These are phyloP conservation scores for Candida glaebosa DNA, from an alignment of 805 yeast species.

Conservation along the genomic window DNA sequence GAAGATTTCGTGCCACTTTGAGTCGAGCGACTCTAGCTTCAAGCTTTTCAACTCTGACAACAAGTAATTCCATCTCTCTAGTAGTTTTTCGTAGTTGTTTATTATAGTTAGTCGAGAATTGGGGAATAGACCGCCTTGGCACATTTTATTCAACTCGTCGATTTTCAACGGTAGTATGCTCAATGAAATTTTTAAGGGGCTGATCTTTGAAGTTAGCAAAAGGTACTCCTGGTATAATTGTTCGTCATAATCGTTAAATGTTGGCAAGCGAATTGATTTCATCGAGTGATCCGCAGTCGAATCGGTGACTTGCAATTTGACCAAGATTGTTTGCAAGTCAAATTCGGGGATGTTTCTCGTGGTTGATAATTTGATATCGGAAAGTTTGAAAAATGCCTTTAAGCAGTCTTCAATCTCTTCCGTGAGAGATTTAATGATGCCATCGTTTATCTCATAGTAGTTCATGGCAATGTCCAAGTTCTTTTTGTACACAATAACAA, in stretches of 20 bases:
- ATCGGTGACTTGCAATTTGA: conserved; percentile 22
- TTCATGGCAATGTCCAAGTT: conserved; percentile 25
- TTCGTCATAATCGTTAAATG: conserved; percentile 27
- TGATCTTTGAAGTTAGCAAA: conserved; percentile 37
- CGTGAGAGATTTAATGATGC: conserved; percentile 20
- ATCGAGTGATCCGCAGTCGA: conserved; percentile 11
- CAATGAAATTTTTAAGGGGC: conserved; percentile 52
- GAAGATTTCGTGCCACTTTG: conserved; percentile 56
- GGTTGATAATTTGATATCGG: conserved; percentile 18
- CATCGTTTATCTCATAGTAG: conserved; percentile 24
- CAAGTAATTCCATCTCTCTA: conserved; percentile 40
- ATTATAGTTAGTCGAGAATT: conserved; percentile 27
- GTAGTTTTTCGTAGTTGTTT: conserved; percentile 36
- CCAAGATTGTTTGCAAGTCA: conserved; percentile 16
- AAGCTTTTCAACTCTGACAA: conserved; percentile 38
- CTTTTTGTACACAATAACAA: conserved; percentile 16
- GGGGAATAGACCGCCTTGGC: conserved; percentile 19
- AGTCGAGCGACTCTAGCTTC: conserved; percentile 46
- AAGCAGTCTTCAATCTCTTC: conserved; percentile 25
- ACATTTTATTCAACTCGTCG: conserved; percentile 36
- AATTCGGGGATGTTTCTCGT: conserved; percentile 13
- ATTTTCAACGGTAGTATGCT: conserved; percentile 50
- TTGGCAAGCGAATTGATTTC: conserved; percentile 24
- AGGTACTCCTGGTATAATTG: conserved; percentile 40
- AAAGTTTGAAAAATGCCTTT: conserved; percentile 13